These are phyloP conservation scores for Septoria linicola DNA, from an alignment of 2,329 filamentous ascomycete species.

Conservation along the genomic window DNA sequence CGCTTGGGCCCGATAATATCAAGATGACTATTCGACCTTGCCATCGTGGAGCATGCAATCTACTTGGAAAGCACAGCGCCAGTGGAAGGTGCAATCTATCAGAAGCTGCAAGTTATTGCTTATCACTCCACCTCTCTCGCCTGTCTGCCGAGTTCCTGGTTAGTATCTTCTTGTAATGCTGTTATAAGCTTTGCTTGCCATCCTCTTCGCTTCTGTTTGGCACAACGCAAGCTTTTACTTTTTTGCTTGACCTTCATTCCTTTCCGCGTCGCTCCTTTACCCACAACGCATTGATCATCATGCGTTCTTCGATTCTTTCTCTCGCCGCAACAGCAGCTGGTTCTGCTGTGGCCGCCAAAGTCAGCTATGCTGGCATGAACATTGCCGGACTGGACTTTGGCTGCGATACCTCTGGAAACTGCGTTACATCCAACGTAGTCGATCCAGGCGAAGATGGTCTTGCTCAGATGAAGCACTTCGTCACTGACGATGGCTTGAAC, in stretches of 20 bases:
- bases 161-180: neutral
- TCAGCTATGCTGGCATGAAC: constrained; percentile 36
- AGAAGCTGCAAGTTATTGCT: too few relatives aligned
- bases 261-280: constrained; percentile 23
- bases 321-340: constrained; percentile 26
- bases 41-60: neutral
- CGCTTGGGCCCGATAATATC: too few relatives aligned
- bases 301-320: constrained; percentile 28
- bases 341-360: constrained; percentile 26
- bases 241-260: too few relatives aligned
- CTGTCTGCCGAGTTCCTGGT: too few relatives aligned
- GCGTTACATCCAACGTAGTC: constrained; percentile 34
- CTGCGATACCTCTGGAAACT: constrained; percentile 43
- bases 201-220: neutral
- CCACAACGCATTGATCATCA: constrained; percentile 27
- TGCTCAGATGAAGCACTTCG: constrained; percentile 58
- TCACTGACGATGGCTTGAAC: constrained; percentile 55
- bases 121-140: too few relatives aligned
- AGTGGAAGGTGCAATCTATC: neutral
- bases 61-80: neutral
- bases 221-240: constrained; percentile 1
- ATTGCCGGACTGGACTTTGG: constrained; percentile 40
- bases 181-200: constrained; percentile 8
- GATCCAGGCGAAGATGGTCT: constrained; percentile 37
- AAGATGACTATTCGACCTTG: neutral